phyloP scores from a whole-genome alignment of 768 basidiomycete genomes.

The Lactarius deliciosus region DNA sequence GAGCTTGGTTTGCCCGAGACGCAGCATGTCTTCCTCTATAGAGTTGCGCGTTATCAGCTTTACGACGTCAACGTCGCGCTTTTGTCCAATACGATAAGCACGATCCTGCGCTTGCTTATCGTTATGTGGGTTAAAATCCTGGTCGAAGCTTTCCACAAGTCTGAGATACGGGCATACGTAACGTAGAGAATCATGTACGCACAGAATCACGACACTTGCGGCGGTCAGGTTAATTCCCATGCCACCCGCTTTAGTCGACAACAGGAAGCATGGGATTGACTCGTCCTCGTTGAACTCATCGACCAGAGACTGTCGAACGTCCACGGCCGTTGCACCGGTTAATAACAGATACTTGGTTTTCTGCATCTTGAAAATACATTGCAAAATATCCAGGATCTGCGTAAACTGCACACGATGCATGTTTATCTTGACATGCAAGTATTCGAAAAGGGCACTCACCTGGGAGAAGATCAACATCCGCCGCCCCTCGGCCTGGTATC shows the following conservation, averaged over 20 bases:
- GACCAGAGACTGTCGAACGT: conserved; percentile 88
- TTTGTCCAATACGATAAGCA: conserved; percentile 95
- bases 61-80: conserved; percentile 90
- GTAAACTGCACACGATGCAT: conserved; percentile 63
- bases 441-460: conserved; percentile 42
- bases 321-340: conserved; percentile 92
- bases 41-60: conserved; percentile 90
- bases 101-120: conserved; percentile 97
- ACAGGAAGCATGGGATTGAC: conserved; percentile 82
- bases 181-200: conserved; percentile 31
- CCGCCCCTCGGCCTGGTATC: conserved; percentile 65
- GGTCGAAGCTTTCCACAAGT: conserved; percentile 69
- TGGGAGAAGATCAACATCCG: conserved; percentile 95
- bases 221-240: conserved; percentile 98
- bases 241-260: conserved; percentile 91
- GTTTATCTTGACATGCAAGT: not conserved
- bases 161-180: conserved; percentile 22
- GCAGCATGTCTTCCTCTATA: conserved; percentile 96
- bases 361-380: conserved; percentile 72
- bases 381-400: conserved; percentile 91
- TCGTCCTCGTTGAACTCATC: conserved; percentile 92
- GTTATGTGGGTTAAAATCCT: conserved; percentile 98
- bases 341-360: conserved; percentile 76
- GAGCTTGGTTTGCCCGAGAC: conserved; percentile 85
- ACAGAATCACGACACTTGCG: conserved; percentile 94